phyloP scores from a whole-genome alignment of 2,329 filamentous ascomycete species.

The Fusarium stilboides region DNA sequence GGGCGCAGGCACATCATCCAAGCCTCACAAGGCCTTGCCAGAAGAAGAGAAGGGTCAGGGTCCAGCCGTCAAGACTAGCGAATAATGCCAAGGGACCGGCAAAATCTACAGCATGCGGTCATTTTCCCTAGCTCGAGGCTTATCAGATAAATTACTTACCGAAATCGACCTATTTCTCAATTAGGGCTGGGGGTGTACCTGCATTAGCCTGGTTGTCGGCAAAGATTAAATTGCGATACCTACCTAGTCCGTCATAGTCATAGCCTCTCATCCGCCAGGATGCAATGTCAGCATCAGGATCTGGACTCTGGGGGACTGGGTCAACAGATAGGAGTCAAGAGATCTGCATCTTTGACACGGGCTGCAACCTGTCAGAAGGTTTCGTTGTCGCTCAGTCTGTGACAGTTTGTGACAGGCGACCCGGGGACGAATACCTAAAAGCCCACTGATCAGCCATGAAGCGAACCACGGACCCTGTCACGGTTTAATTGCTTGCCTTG shows the following conservation, averaged over 20 bases:
- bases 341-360: conserved; percentile 27
- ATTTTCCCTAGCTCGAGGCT: conserved; percentile 28
- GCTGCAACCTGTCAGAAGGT: background rate
- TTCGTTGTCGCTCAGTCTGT: conserved; percentile 13
- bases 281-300: conserved; percentile 10
- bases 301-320: background rate
- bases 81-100: conserved; percentile 19
- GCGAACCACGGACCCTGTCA: conserved; percentile 26
- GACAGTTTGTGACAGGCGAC: conserved; percentile 12
- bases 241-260: conserved; percentile 20
- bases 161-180: conserved; percentile 35
- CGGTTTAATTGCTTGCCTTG: conserved; percentile 43
- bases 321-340: conserved; percentile 19
- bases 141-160: conserved; percentile 35
- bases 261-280: conserved; percentile 3
- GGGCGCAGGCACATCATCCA: conserved; percentile 16
- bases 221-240: conserved; percentile 37
- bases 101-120: conserved; percentile 25
- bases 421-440: conserved; percentile 2
- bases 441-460: conserved; percentile 34
- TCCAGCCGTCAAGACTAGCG: conserved; percentile 21
- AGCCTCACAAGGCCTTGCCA: conserved; percentile 10
- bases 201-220: conserved; percentile 38
- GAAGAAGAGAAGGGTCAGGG: conserved; percentile 35
- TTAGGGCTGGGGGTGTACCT: conserved; percentile 35